A percentile compares a stretch with the other conserved stretches of the same genome.
Conservation (phyloP, 305 asterid genomes). For the Rubia balearica region DNA sequence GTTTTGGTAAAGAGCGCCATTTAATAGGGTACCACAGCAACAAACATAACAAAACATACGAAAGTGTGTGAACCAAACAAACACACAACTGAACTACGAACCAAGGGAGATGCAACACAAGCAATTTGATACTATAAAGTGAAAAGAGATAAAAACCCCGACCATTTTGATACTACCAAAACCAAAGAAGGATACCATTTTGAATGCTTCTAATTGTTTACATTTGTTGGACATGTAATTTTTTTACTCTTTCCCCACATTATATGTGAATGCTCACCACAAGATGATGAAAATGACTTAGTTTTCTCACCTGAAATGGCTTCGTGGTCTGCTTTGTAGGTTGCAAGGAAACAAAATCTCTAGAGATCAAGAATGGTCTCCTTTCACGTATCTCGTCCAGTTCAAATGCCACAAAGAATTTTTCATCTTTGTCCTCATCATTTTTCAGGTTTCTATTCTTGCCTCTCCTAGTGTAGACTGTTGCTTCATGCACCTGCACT, state of each 20-base stretch:
- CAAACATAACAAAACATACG: too few relatives aligned
- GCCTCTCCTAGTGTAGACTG: constrained; percentile 12
- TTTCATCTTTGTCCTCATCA: constrained; percentile 13
- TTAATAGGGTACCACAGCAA: too few relatives aligned
- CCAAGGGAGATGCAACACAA: too few relatives aligned
- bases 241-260: too few relatives aligned
- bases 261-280: not conserved
- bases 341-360: constrained; percentile 18
- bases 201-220: too few relatives aligned
- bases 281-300: not conserved
- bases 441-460: not conserved
- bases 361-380: constrained; percentile 20
- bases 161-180: too few relatives aligned
- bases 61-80: too few relatives aligned
- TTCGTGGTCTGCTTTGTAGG: constrained; percentile 1
- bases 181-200: fast-evolving
- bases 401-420: constrained; percentile 20
- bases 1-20: too few relatives aligned
- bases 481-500: constrained; percentile 18
- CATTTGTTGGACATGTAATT: too few relatives aligned
- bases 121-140: too few relatives aligned
- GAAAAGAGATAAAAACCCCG: too few relatives aligned
- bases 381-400: constrained; percentile 15
- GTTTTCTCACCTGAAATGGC: constrained; percentile 20
- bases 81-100: too few relatives aligned